Base-by-base conservation (phyloP, 2,329 filamentous ascomycete genomes). In the Geosmithia morbida region DNA sequence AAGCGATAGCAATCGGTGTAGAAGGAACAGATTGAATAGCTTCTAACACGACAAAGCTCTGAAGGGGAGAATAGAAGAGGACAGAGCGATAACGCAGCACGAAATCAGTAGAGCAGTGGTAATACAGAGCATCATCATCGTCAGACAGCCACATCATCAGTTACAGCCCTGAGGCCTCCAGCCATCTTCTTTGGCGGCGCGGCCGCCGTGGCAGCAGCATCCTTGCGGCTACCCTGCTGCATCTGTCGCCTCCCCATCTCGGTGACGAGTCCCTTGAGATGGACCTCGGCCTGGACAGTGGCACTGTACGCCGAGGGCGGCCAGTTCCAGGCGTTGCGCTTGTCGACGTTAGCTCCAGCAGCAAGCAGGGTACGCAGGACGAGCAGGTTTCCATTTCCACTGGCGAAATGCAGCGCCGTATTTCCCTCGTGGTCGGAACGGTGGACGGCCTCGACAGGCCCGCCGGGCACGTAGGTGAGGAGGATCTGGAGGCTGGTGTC, bases 391-490 rank as follows among this genome's bases (percentile, higher is more conserved):
- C 87, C 87, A 56, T 85, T 85, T 43, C 83, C 83, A 56, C 81
- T 87, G 13, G 88, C 88, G 65, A 92, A 88, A 64, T 94, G 87
- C 42, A 94, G 69, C 0, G 87, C 85, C 2, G 87, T 94, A 59
- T 94, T 92, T n/a, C 87, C 87, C 49, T 83, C 75, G 1, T 71
- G 57, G 57, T 94, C 87, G 3, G 71, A 68, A 29, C 72, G 67
- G 43, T 69, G 69, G 7, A 85, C 71, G 2, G 75, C 73, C 1
- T 67, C 66, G 19, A 62, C 61, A 0, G 74, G 67, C 14, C 75
- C 75, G n/a, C 65, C 65, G 7, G 77, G 76, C 1, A 69, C 72
- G 54, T 74, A 80, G 0, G 78, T 82, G 46, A 83, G 63, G 29
- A 83, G 66, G 47, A 83, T 71, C 59, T 82, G 79, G n/a, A 83